A percentile compares a stretch with the other conserved stretches of the same genome.
Evolutionary conservation across 1,284 basidiomycete genomes (phyloP).

Genomic region (Puccinia coronata): DNA sequence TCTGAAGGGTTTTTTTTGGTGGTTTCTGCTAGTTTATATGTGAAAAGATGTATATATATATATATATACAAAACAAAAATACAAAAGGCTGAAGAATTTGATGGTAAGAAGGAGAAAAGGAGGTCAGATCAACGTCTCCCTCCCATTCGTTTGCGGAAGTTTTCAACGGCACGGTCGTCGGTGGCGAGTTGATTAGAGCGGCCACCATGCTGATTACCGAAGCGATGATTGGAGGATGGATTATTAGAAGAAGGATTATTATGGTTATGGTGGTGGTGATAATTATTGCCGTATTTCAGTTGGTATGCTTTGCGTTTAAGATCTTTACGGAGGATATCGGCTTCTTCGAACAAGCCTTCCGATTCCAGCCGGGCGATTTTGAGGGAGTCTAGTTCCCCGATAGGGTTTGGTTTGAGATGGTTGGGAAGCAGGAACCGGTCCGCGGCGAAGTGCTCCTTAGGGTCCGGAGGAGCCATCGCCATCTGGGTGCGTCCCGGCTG

Average conservation of each 20-base stretch:
- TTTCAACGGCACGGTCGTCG: conserved; percentile 47
- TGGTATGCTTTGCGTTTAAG: conserved; percentile 40
- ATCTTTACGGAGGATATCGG: conserved; percentile 33
- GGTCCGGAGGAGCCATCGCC: not conserved
- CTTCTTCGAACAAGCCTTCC: conserved; percentile 35
- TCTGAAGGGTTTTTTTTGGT: too few relatives aligned
- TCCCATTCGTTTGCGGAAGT: conserved; percentile 47
- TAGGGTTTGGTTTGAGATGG: conserved; percentile 21
- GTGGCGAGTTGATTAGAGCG: conserved; percentile 38
- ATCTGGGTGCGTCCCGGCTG: not conserved
- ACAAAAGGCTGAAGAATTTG: not conserved
- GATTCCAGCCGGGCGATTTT: conserved; percentile 43
- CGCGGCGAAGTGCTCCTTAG: conserved; percentile 42
- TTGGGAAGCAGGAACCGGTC: conserved; percentile 46
- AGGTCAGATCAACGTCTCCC: conserved; percentile 33
- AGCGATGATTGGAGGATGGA: conserved; percentile 14
- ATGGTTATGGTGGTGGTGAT: not conserved
- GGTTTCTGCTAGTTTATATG: too few relatives aligned
- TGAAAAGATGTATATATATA: too few relatives aligned
- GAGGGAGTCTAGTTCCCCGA: conserved; percentile 27
- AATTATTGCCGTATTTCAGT: conserved; percentile 44
- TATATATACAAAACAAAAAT: not conserved
- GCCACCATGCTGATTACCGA: not conserved
- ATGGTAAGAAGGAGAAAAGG: not conserved
- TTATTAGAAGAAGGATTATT: not conserved